These are phyloP conservation scores for Tephrocybe sp. DNA, from an alignment of 768 basidiomycete genomes.

Conservation along the genomic window DNA sequence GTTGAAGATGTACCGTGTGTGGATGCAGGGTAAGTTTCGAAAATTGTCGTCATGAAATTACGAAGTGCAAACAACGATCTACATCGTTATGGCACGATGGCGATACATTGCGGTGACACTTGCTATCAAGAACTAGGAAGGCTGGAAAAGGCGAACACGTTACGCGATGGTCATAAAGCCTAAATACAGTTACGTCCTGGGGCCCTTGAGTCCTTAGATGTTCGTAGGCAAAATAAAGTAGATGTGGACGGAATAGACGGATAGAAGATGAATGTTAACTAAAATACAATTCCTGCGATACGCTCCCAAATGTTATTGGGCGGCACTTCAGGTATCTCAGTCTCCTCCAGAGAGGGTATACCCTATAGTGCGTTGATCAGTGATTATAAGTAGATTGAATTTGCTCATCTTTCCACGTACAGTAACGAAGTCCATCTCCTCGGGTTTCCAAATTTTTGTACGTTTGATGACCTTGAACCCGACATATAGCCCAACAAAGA, in stretches of 20 bases:
- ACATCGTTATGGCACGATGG: not conserved
- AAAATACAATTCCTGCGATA: slow-evolving; percentile 55
- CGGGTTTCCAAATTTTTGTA: slow-evolving; percentile 50
- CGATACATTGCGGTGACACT: no score
- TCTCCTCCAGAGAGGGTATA: slow-evolving; percentile 70
- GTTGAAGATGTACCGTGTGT: slow-evolving; percentile 96
- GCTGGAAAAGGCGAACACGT: no score
- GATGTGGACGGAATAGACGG: no score
- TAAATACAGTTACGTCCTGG: no score
- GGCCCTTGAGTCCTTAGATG: no score
- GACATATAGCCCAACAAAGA: slow-evolving; percentile 43
- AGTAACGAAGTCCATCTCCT: slow-evolving; percentile 73
- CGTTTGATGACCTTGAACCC: slow-evolving; percentile 42
- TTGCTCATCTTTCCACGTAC: slow-evolving; percentile 32
- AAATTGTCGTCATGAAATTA: slow-evolving; percentile 34
- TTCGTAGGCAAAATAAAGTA: no score
- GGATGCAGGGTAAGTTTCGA: slow-evolving; percentile 87
- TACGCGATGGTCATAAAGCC: no score
- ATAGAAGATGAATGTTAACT: slow-evolving; percentile 17
- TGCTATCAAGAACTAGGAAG: no score
- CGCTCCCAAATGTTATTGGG: slow-evolving; percentile 52
- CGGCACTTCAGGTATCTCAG: slow-evolving; percentile 51
- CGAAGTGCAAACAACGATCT: not conserved
- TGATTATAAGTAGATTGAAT: not conserved
- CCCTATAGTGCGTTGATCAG: slow-evolving; percentile 35